phyloP scores from a whole-genome alignment of 2,329 filamentous ascomycete genomes.

The Paecilomyces sp. region DNA sequence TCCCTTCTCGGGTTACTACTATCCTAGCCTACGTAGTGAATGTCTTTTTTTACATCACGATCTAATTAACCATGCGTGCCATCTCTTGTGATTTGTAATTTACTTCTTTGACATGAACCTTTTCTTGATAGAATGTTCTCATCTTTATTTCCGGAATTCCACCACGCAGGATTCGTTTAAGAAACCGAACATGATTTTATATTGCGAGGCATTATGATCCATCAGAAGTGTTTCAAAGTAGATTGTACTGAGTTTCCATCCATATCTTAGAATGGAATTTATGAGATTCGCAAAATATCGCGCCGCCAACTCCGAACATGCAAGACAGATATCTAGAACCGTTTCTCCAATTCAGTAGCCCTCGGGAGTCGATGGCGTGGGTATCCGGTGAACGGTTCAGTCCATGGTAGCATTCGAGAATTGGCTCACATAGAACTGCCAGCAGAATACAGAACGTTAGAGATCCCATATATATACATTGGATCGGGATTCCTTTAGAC shows the following conservation, averaged over 20 bases:
- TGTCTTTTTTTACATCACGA: too few relatives aligned
- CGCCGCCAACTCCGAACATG: background rate
- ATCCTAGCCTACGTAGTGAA: too few relatives aligned
- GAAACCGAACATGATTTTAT: too few relatives aligned
- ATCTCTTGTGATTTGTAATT: too few relatives aligned
- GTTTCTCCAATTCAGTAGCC: background rate
- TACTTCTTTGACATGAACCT: too few relatives aligned
- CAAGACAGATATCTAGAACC: background rate
- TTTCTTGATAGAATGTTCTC: too few relatives aligned
- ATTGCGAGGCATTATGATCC: background rate
- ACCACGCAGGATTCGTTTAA: too few relatives aligned
- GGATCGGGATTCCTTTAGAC: background rate
- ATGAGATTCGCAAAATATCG: background rate
- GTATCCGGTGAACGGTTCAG: background rate
- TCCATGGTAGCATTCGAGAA: slow-evolving; percentile 4
- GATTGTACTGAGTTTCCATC: background rate
- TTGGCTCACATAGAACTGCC: slow-evolving; percentile 5
- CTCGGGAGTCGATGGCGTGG: background rate
- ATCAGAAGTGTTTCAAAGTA: background rate
- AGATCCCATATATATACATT: background rate
- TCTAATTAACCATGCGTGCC: too few relatives aligned
- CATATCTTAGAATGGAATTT: background rate
- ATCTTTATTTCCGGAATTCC: background rate
- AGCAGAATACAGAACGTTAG: background rate
- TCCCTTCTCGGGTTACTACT: too few relatives aligned